phyloP scores from a whole-genome alignment of 768 basidiomycete genomes.

The Mycena sanguinolenta region DNA sequence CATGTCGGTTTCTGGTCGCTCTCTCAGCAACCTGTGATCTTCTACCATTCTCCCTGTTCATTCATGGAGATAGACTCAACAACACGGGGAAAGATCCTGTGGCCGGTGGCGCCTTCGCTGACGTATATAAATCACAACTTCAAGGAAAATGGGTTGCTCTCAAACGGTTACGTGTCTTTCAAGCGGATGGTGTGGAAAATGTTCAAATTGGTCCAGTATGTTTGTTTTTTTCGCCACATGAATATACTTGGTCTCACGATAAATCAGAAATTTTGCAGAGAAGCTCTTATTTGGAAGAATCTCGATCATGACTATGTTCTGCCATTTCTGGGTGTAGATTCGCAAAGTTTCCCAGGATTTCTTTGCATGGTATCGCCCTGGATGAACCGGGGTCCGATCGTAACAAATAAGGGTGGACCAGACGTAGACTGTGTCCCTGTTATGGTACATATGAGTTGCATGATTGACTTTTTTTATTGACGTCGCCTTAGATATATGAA shows the following conservation, averaged over 20 bases:
- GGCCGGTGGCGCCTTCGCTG: slow-evolving; percentile 12
- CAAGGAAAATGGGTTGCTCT: slow-evolving; percentile 12
- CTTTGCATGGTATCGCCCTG: slow-evolving; percentile 42
- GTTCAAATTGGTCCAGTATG: slow-evolving; percentile 1
- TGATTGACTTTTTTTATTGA: background rate
- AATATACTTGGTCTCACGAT: background rate
- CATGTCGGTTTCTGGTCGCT: slow-evolving; percentile 13
- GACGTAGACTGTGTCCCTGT: slow-evolving; percentile 1
- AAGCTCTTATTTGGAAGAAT: too few species aligned
- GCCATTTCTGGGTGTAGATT: slow-evolving; percentile 38
- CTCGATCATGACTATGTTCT: too few species aligned
- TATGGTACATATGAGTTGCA: background rate
- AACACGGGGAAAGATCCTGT: background rate
- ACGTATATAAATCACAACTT: slow-evolving; percentile 1
- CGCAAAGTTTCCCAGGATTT: slow-evolving; percentile 30
- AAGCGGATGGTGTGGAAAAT: background rate
- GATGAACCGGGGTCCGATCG: slow-evolving; percentile 38
- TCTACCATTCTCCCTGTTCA: slow-evolving; percentile 16
- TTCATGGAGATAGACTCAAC: background rate
- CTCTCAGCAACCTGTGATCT: slow-evolving; percentile 14
- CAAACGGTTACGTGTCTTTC: slow-evolving; percentile 26
- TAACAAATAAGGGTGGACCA: slow-evolving; percentile 16
- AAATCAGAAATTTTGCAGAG: slow-evolving; percentile 35
- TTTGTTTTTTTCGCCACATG: background rate
- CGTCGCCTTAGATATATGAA: slow-evolving; percentile 46